A percentile compares a stretch with the other conserved stretches of the same genome.
Conservation (phyloP, 2,329 filamentous ascomycete species). For the Onygenales sp. region DNA sequence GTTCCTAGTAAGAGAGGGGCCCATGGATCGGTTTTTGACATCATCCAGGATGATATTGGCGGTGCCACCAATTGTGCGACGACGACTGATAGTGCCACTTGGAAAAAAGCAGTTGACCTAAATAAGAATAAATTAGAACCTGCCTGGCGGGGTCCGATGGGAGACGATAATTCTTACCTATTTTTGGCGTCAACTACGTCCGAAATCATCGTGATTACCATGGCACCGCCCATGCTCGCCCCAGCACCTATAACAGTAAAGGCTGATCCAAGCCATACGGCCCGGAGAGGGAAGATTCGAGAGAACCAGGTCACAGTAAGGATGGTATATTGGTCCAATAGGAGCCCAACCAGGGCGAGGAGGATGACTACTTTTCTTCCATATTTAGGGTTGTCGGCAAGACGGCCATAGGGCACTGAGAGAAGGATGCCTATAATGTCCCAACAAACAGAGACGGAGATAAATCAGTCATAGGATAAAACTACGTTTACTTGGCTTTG, state of each 20-base stretch:
- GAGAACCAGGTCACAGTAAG: conserved; percentile 29
- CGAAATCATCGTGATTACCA: conserved; percentile 42
- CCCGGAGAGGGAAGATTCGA: conserved; percentile 33
- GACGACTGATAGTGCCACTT: conserved; percentile 30
- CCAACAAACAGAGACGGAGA: neutral
- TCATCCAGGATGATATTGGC: conserved; percentile 30
- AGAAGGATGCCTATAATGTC: conserved; percentile 34
- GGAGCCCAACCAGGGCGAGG: conserved; percentile 33
- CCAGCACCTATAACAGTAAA: conserved; percentile 40
- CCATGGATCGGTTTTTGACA: conserved; percentile 30
- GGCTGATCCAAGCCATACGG: conserved; percentile 40
- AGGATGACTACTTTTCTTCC: conserved; percentile 39
- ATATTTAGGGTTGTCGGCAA: conserved; percentile 34
- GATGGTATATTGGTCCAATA: conserved; percentile 24
- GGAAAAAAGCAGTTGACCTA: conserved; percentile 33
- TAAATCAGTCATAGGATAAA: neutral
- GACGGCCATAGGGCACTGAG: conserved; percentile 40
- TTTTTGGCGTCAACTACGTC: conserved; percentile 40
- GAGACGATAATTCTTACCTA: conserved; percentile 21
- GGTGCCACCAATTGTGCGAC: conserved; percentile 30
- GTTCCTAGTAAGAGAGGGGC: conserved; percentile 29
- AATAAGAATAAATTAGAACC: neutral
- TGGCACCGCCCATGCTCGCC: conserved; percentile 36
- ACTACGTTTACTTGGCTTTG: neutral
- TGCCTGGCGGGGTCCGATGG: neutral